Evolutionary conservation across 2,329 filamentous ascomycete genomes (phyloP), one percentile per base, ranked within the genome.

Genomic region (Aspergillus fischeri): DNA sequence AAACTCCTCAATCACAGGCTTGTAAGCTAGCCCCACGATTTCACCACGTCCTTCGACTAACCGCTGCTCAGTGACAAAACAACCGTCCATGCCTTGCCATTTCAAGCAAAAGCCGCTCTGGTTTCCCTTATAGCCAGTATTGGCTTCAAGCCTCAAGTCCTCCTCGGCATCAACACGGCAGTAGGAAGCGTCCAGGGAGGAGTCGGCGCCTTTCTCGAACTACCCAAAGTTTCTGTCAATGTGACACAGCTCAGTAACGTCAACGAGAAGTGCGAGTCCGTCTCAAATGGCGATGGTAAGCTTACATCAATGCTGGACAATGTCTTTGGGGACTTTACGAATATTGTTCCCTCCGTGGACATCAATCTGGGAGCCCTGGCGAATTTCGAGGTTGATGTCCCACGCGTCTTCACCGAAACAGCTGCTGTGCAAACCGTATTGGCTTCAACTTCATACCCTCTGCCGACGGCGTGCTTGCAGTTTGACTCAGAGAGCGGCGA

Each of bases 1-100:
- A 1, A 63, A 63, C 35, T 65, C 63, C 17, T 60, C 56, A 27
- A 56, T 56, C 75, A 76, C 4, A 59, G 66, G 68, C 54, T 75
- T 71, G 69, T 71, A 63, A 62, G 68, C 60, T 24, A 20, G n/a
- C n/a, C 14, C 17, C 10, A 3, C 44, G 1, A 27, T 6, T 24
- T 25, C 20, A 17, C 11, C 17, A n/a, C n/a, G 25, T 7, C 21
- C 11, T 25, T 29, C 25, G 38, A 45, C 49, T 49, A 21, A 50
- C 49, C 42, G 10, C 45, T 21, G 10, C 27, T 24, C 35, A 65
- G 63, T 52, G 51, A 57, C 45, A 32, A 63, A 21, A 62, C 62
- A 11, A 58, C 47, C 14, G 51, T 65, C 29, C 54, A 63, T 8
- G 49, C 62, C 4, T 50, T 65, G 5, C 61, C 61, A 9, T 64